Conservation (phyloP, 169 alveolate species). For the Cryptosporidium andersoni region DNA sequence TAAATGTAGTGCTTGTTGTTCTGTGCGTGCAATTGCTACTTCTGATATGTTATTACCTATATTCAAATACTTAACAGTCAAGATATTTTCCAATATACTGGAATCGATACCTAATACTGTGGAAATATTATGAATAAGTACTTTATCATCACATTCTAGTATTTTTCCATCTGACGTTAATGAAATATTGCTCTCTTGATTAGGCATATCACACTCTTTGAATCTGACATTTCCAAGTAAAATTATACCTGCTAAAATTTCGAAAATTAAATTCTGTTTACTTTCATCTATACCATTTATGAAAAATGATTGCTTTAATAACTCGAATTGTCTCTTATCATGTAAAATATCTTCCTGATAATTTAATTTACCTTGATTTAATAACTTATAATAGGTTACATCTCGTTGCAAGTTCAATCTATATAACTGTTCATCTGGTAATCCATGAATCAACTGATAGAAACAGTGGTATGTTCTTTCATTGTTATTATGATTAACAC, state of each 20-base stretch:
- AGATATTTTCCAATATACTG: slow-evolving; percentile 10
- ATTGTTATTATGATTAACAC: slow-evolving; percentile 79
- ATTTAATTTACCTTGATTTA: slow-evolving; percentile 75
- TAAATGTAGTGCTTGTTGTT: slow-evolving; percentile 44
- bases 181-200: neutral
- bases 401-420: slow-evolving; percentile 48
- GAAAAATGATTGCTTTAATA: slow-evolving; percentile 80
- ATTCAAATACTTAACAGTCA: slow-evolving; percentile 32
- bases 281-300: slow-evolving; percentile 77
- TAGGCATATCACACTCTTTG: slow-evolving; percentile 47
- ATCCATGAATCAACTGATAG: slow-evolving; percentile 81
- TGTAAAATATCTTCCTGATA: slow-evolving; percentile 76
- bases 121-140: slow-evolving; percentile 17
- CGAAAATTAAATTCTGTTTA: slow-evolving; percentile 76
- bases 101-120: slow-evolving; percentile 17
- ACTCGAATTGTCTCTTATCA: slow-evolving; percentile 80
- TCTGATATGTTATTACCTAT: slow-evolving; percentile 51
- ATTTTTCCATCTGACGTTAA: slow-evolving; percentile 3
- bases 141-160: slow-evolving; percentile 18
- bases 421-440: slow-evolving; percentile 40
- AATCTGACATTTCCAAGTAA: slow-evolving; percentile 85
- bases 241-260: slow-evolving; percentile 78
- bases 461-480: slow-evolving; percentile 90
- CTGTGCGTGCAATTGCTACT: slow-evolving; percentile 47
- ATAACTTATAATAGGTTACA: slow-evolving; percentile 17